Percentiles rank a stretch among this genome's conserved stretches.
These are phyloP conservation scores for Wickerhamomyces subpelliculosus DNA, from an alignment of 805 yeast genomes.

Conservation along the genomic window DNA sequence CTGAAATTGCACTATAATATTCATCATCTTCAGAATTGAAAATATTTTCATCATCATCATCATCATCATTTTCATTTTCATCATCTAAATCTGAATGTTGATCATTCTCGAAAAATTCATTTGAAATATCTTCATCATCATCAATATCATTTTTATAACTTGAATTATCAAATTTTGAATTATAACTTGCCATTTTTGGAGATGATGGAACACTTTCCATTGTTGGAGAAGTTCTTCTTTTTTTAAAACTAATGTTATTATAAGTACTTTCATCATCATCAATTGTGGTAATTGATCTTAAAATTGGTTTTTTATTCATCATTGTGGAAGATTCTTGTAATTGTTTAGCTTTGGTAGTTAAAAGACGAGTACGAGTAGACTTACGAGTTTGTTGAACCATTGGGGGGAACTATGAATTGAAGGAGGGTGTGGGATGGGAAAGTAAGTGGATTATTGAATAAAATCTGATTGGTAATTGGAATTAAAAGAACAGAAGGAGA, in stretches of 20 bases:
- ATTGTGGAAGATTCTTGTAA: slow-evolving; percentile 4
- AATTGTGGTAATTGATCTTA: slow-evolving; percentile 22
- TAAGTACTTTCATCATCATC: slow-evolving; percentile 23
- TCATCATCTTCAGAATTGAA: slow-evolving; percentile 23
- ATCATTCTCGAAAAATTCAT: slow-evolving; percentile 1
- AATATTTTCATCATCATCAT: slow-evolving; percentile 17
- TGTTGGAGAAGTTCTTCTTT: slow-evolving; percentile 11
- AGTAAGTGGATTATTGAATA: no score
- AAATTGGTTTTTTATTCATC: slow-evolving; percentile 15
- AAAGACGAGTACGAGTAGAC: slow-evolving; percentile 19
- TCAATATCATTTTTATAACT: slow-evolving; percentile 14
- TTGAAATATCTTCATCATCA: not conserved
- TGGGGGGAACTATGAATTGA: no score
- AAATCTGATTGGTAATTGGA: no score
- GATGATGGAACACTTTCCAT: no score
- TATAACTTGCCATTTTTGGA: no score
- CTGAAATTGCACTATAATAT: slow-evolving; percentile 20
- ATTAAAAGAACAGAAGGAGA: no score
- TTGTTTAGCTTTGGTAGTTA: slow-evolving; percentile 23
- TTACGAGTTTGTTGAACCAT: slow-evolving; percentile 21
- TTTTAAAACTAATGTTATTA: slow-evolving; percentile 20
- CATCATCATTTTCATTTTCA: no score
- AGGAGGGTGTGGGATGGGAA: no score
- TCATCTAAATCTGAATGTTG: slow-evolving; percentile 17
- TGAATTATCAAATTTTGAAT: slow-evolving; percentile 1